phyloP scores from a whole-genome alignment of 208 protist species.

The Leishmania gerbilli region DNA sequence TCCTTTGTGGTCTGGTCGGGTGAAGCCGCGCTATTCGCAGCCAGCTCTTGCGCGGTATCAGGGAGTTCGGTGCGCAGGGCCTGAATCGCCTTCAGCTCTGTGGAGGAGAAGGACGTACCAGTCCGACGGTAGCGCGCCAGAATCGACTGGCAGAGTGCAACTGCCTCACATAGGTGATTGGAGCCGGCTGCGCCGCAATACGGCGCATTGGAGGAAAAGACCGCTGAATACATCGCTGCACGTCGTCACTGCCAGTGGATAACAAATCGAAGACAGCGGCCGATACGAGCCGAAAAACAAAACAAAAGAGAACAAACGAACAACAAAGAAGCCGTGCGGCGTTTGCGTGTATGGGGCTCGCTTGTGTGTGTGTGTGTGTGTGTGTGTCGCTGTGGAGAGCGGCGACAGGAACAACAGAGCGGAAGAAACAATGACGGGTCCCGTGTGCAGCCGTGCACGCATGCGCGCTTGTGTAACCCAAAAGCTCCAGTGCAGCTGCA shows the following conservation, averaged over 20 bases:
- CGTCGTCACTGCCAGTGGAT: background rate
- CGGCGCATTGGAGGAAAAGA: background rate
- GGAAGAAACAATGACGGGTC: background rate
- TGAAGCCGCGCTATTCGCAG: background rate
- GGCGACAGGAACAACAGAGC: background rate
- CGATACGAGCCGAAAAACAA: background rate
- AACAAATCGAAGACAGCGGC: background rate
- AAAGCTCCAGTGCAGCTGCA: background rate
- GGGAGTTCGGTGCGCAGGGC: conserved; percentile 10
- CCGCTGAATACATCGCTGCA: background rate
- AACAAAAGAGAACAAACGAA: background rate
- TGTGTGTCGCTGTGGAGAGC: background rate
- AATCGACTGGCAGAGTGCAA: conserved; percentile 77
- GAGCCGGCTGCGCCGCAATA: conserved; percentile 30
- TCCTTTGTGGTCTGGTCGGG: background rate
- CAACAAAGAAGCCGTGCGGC: background rate
- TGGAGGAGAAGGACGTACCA: conserved; percentile 36
- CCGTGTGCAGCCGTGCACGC: background rate
- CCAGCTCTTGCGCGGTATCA: background rate
- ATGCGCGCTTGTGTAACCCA: background rate
- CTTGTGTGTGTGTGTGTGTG: background rate
- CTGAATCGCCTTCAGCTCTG: conserved; percentile 55
- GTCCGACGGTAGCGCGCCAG: conserved; percentile 65
- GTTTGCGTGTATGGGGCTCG: background rate
- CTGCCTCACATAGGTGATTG: conserved; percentile 69